A percentile compares a stretch with the other conserved stretches of the same genome.
Conservation (phyloP, 2,329 filamentous ascomycete genomes). For the Claviceps sp. region DNA sequence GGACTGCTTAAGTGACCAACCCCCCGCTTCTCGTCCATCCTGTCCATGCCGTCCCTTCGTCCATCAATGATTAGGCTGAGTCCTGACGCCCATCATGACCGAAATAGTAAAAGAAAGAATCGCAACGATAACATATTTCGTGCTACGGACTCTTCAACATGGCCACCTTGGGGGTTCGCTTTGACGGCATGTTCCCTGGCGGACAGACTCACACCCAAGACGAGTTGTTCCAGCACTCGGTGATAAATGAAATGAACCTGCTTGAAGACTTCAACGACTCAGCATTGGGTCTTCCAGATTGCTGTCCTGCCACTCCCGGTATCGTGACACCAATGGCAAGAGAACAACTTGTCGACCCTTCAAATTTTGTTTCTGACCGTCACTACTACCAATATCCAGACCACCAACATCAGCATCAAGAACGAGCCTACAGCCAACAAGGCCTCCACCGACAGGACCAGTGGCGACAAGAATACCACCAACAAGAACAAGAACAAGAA, state of each 20-base stretch:
- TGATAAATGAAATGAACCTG: neutral
- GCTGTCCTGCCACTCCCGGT: neutral
- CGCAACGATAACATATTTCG: neutral
- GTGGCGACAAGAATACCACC: neutral
- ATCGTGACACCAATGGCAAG: neutral
- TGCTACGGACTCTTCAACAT: neutral
- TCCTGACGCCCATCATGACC: neutral
- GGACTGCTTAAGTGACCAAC: neutral
- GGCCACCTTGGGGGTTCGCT: neutral
- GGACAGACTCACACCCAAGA: neutral
- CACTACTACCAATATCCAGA: neutral
- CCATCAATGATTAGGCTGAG: neutral
- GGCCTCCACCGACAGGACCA: neutral
- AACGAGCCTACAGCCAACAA: neutral
- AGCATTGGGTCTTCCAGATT: neutral
- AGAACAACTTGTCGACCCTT: neutral
- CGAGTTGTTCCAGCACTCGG: neutral
- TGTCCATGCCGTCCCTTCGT: neutral
- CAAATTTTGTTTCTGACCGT: neutral
- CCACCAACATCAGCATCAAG: neutral
- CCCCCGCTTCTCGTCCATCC: neutral
- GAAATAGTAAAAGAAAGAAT: neutral
- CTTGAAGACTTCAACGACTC: neutral
- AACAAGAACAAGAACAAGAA: neutral
- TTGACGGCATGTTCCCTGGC: neutral